Evolutionary conservation across 2,329 filamentous ascomycete species (phyloP).

Genomic region (Cryphonectria nitschkei): DNA sequence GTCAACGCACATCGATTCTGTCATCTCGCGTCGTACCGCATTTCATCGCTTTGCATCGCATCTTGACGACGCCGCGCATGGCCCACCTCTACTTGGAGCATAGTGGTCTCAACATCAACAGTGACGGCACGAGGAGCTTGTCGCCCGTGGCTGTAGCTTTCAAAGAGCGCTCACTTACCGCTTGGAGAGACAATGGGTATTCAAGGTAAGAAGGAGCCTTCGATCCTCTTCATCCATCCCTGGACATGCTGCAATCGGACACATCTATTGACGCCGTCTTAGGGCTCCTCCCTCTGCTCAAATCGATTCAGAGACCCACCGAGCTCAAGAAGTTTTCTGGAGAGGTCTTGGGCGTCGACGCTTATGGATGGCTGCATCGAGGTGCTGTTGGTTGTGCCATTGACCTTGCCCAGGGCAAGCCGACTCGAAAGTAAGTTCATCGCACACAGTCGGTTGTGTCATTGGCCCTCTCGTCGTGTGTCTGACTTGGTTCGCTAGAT

Average conservation of each 20-base stretch:
- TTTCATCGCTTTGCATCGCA: neutral
- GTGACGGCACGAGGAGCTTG: neutral
- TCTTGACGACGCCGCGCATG: neutral
- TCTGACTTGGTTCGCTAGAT: conserved; percentile 54
- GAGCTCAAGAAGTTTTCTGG: conserved; percentile 86
- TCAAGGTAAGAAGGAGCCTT: conserved; percentile 34
- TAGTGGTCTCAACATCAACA: neutral
- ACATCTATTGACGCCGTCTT: conserved; percentile 8
- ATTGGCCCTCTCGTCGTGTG: neutral
- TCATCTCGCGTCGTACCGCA: neutral
- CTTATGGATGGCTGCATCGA: conserved; percentile 97
- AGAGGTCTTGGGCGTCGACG: conserved; percentile 91
- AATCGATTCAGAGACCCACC: conserved; percentile 91
- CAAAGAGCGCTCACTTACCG: neutral
- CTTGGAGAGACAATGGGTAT: conserved; percentile 30
- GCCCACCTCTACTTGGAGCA: neutral
- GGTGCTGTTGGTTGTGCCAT: conserved; percentile 88
- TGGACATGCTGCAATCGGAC: neutral
- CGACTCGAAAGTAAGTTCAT: conserved; percentile 74
- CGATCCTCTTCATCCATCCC: too few species aligned
- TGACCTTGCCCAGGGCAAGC: conserved; percentile 85
- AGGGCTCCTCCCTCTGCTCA: conserved; percentile 89
- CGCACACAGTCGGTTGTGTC: neutral
- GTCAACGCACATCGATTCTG: neutral
- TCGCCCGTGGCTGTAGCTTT: neutral